Evolutionary conservation across 2,329 filamentous ascomycete genomes (phyloP).

Genomic region (Fusarium sp.): DNA sequence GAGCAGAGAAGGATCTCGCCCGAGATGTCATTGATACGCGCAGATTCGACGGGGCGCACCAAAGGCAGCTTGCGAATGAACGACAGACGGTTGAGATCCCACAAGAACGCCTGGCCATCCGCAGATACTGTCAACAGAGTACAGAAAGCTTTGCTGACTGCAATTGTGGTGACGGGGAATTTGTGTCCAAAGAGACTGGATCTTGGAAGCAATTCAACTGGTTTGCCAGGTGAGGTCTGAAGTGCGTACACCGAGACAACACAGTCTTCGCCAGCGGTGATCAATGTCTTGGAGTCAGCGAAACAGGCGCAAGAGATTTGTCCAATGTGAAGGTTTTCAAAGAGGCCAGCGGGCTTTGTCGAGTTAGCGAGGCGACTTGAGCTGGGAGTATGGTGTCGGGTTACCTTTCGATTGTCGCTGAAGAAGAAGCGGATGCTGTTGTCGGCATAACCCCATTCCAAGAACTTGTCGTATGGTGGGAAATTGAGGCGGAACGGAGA

Average conservation of each 20-base stretch:
- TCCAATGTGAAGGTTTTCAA: conserved; percentile 92
- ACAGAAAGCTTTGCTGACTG: conserved; percentile 88
- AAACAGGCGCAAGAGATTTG: conserved; percentile 87
- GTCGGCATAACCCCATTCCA: conserved; percentile 97
- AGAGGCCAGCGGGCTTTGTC: conserved; percentile 76
- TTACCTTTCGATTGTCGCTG: conserved; percentile 80
- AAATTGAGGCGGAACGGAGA: conserved; percentile 88
- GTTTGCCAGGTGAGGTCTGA: conserved; percentile 69
- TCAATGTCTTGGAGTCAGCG: conserved; percentile 87
- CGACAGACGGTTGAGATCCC: conserved; percentile 92
- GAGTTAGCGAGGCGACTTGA: conserved; percentile 44
- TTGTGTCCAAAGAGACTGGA: conserved; percentile 92
- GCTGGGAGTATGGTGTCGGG: conserved; percentile 6
- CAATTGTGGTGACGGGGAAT: conserved; percentile 81
- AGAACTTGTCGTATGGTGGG: conserved; percentile 89
- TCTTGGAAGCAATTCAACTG: conserved; percentile 81
- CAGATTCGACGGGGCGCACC: conserved; percentile 73
- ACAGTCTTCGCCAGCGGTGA: conserved; percentile 93
- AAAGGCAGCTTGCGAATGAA: conserved; percentile 81
- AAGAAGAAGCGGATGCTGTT: conserved; percentile 92
- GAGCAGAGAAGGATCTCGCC: conserved; percentile 90
- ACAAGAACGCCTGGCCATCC: conserved; percentile 86
- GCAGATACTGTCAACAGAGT: conserved; percentile 85
- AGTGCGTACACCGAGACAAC: conserved; percentile 88
- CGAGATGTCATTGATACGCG: conserved; percentile 87